Percentiles rank a stretch among this genome's conserved stretches.
Evolutionary conservation across 345 rosid species (phyloP).

Genomic region (Linum lewisii): DNA sequence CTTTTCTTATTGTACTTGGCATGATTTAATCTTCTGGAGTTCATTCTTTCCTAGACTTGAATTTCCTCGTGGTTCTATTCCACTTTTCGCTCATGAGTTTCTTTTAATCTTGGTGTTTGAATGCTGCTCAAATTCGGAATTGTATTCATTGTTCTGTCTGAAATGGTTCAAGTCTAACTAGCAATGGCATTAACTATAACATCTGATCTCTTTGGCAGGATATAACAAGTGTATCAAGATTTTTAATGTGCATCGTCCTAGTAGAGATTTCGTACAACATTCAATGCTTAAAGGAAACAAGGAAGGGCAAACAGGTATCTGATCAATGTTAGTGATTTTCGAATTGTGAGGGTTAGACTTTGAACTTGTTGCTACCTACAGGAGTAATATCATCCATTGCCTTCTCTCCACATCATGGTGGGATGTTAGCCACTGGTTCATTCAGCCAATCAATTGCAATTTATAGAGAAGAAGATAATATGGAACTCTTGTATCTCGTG

Average conservation of each 20-base stretch:
- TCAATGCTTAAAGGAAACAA: slow-evolving; percentile 72
- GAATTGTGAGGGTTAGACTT: slow-evolving; percentile 2
- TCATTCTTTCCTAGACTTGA: too few relatives aligned
- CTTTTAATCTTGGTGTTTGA: not conserved
- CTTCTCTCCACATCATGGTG: slow-evolving; percentile 66
- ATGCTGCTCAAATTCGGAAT: not conserved
- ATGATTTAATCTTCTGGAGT: too few relatives aligned
- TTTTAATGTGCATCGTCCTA: slow-evolving; percentile 91
- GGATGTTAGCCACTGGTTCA: slow-evolving; percentile 90
- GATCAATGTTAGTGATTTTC: not conserved
- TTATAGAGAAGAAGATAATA: slow-evolving; percentile 84
- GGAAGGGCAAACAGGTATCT: slow-evolving; percentile 87
- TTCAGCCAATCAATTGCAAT: slow-evolving; percentile 78
- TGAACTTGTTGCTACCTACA: slow-evolving; percentile 21
- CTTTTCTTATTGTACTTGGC: not conserved
- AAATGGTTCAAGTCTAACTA: not conserved
- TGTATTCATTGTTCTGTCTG: slow-evolving; percentile 1
- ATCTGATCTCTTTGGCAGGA: slow-evolving; percentile 35
- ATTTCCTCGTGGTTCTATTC: too few relatives aligned
- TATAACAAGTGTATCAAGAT: slow-evolving; percentile 76
- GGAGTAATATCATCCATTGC: slow-evolving; percentile 85
- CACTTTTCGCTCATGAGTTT: not conserved
- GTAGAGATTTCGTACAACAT: slow-evolving; percentile 71
- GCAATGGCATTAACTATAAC: slow-evolving; percentile 3
- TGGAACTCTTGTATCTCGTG: slow-evolving; percentile 83